These are phyloP conservation scores for Fusarium xyrophilum DNA, from an alignment of 2,329 filamentous ascomycete species.

Conservation along the genomic window DNA sequence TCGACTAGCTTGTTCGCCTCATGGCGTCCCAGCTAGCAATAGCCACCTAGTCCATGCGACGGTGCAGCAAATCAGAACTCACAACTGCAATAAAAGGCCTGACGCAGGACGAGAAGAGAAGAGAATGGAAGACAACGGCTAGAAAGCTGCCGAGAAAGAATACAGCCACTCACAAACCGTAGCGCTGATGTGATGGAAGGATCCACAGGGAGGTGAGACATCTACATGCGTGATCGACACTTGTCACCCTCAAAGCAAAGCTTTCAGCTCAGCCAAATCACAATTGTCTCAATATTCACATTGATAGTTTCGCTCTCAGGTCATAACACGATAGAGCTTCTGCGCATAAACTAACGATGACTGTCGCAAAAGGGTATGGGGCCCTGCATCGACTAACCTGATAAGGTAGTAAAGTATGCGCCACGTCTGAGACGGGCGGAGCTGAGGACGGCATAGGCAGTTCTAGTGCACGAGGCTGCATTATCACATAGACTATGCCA, in stretches of 20 bases:
- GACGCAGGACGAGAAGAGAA: background rate
- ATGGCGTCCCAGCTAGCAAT: background rate
- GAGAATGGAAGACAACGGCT: accelerated
- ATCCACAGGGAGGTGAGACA: accelerated
- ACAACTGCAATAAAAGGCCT: accelerated
- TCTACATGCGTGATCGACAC: accelerated
- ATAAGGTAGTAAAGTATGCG: background rate
- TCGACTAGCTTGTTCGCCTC: too few relatives aligned
- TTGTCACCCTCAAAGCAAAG: accelerated
- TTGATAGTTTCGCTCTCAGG: accelerated
- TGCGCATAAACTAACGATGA: accelerated
- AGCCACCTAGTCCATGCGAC: accelerated
- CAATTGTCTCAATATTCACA: accelerated
- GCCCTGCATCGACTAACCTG: accelerated
- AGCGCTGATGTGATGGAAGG: background rate
- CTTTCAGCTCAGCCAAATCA: background rate
- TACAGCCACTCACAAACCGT: background rate
- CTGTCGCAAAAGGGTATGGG: accelerated
- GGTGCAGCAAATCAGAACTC: background rate
- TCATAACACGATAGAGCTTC: accelerated
- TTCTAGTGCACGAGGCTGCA: background rate
- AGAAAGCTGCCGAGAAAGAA: accelerated
- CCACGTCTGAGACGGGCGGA: background rate
- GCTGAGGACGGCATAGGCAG: background rate
- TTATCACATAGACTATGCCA: background rate